Base-by-base conservation (phyloP, 495 filamentous ascomycete genomes). In the Xylaria cubensis region DNA sequence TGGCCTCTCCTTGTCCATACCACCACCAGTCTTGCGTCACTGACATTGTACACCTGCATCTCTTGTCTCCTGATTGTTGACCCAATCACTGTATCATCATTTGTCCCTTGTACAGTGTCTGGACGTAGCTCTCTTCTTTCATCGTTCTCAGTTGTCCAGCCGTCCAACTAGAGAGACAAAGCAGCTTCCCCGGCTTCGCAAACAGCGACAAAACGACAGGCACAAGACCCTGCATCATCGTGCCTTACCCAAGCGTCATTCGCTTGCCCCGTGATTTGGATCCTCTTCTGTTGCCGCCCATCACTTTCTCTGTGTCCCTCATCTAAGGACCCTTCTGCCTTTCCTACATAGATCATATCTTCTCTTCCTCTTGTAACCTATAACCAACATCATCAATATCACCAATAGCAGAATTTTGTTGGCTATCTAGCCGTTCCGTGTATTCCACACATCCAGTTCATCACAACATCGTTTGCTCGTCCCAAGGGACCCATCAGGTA, bases 201-300 rank as follows among this genome's bases (percentile, higher is more conserved):
- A 53, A 58, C 50, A 72, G 44, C 64, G 29, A 44, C 67, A 26
- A 46, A 62, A 65, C 44, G 69, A 59, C 48, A 73, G 34, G 63
- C 77, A 79, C 74, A 79, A 71, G 70, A 67, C 67, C 62, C 62
- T 59, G 67, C 64, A 71, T 73, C 69, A 69, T 71, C 72, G 71
- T 34, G 61, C 74, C 72, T 77, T 74, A 75, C 73, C 74, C 74
- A 75, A 77, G 71, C 72, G 72, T 76, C 75, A 74, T 79, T 62
- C 44, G 48, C 66, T 51, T 59, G 56, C 68, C 58, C 39, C 53
- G 67, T 64, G 58, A 70, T 68, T 69, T 39, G 63, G 53, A 73
- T 64, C 74, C 74, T 69, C 74, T 70, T 63, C 65, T 73, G 68
- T 62, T 64, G 46, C 58, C 58, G 5, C 63, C 53, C 26, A 21